These are phyloP conservation scores for Mrakia gelida DNA, from an alignment of 768 basidiomycete species.

Conservation along the genomic window DNA sequence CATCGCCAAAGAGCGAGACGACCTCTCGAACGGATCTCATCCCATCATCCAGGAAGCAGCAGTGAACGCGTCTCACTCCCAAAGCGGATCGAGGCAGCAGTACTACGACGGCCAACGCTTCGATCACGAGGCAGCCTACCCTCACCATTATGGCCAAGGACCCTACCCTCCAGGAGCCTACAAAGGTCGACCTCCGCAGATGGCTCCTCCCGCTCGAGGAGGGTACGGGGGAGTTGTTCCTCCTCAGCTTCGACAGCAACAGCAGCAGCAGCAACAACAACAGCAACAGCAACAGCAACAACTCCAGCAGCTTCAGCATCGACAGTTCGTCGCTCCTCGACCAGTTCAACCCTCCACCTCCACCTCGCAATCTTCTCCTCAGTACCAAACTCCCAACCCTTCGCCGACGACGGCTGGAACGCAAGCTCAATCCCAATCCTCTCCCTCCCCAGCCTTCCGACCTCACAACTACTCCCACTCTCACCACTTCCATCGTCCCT, in stretches of 20 bases:
- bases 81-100: not conserved
- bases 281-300: slow-evolving; percentile 3
- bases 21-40: slow-evolving; percentile 23
- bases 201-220: slow-evolving; percentile 8
- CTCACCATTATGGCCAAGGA: slow-evolving; percentile 1
- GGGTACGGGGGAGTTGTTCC: not conserved
- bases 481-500: not conserved
- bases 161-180: not conserved
- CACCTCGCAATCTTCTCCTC: not conserved
- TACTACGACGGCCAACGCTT: not conserved
- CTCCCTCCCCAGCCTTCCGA: not conserved
- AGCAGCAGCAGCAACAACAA: not conserved
- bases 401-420: not conserved
- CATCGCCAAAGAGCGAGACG: slow-evolving; percentile 25
- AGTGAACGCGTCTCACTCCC: not conserved
- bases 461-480: not conserved
- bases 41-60: slow-evolving; percentile 26
- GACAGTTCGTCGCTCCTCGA: not conserved
- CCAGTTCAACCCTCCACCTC: not conserved
- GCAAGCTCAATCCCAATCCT: not conserved
- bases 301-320: slow-evolving; percentile 6
- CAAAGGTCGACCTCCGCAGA: slow-evolving; percentile 5
- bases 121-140: not conserved
- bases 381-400: not conserved
- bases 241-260: slow-evolving; percentile 11